phyloP scores from a whole-genome alignment of 352 stramenopile species.

The Blastocystis hominis region DNA sequence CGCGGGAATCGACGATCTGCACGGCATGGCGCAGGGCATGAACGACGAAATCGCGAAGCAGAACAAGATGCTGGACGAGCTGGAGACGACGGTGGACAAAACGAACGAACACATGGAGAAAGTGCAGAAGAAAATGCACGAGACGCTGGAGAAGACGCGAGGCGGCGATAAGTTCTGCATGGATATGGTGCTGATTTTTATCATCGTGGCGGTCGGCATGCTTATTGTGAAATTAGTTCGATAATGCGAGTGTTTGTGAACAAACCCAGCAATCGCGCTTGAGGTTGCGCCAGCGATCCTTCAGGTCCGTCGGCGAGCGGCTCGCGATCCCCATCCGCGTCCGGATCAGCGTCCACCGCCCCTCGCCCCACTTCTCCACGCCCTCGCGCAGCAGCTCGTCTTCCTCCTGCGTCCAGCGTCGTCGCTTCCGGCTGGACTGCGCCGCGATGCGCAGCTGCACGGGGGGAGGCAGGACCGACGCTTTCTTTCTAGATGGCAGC shows the following conservation, averaged over 20 bases:
- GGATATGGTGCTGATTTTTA: slow-evolving; percentile 57
- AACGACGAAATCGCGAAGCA: slow-evolving; percentile 55
- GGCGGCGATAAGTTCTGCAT: slow-evolving; percentile 58
- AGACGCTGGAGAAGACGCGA: slow-evolving; percentile 45
- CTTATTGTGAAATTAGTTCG: slow-evolving; percentile 51
- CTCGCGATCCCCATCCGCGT: not conserved
- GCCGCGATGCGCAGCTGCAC: not conserved
- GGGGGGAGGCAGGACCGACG: not conserved
- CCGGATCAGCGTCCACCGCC: not conserved
- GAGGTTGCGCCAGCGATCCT: slow-evolving; percentile 37
- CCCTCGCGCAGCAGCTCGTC: slow-evolving; percentile 1
- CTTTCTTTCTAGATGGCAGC: not conserved
- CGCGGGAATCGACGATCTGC: slow-evolving; percentile 46
- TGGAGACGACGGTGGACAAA: slow-evolving; percentile 52
- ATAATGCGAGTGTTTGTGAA: not conserved
- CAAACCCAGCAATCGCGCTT: not conserved
- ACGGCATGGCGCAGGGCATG: slow-evolving; percentile 56
- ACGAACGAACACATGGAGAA: slow-evolving; percentile 57
- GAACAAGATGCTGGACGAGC: slow-evolving; percentile 56
- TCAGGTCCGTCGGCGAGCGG: not conserved
- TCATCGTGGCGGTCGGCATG: slow-evolving; percentile 49
- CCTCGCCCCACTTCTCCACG: not conserved
- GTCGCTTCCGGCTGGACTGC: not conserved
- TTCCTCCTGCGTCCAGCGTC: slow-evolving; percentile 10
- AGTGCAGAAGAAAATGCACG: slow-evolving; percentile 39